Percentiles rank a stretch among this genome's conserved stretches.
phyloP scores from a whole-genome alignment of 192 early-diverging fungal species.

The Backusella tuberculispora region DNA sequence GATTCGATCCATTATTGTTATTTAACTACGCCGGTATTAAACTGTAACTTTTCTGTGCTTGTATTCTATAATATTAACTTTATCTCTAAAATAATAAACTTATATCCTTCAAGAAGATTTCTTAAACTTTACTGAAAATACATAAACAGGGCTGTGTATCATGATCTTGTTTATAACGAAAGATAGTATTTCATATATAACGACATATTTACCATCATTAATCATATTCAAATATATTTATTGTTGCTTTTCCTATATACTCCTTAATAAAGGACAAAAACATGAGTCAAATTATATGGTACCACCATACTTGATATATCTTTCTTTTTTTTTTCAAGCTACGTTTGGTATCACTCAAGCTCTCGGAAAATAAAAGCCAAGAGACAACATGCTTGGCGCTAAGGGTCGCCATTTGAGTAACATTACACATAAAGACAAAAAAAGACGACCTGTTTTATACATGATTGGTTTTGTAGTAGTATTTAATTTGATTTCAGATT shows the following conservation, averaged over 20 bases:
- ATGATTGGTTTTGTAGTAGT: neutral
- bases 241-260: neutral
- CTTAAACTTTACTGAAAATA: neutral
- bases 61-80: too few relatives aligned
- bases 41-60: too few relatives aligned
- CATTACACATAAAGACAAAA: neutral
- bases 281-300: neutral
- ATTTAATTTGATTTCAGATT: neutral
- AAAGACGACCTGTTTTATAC: neutral
- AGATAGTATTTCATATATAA: neutral
- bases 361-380: neutral
- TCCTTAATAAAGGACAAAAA: neutral
- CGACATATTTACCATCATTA: neutral
- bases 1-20: too few relatives aligned
- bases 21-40: too few relatives aligned
- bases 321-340: too few relatives aligned
- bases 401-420: neutral
- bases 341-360: neutral
- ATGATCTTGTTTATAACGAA: neutral
- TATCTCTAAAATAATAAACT: too few relatives aligned
- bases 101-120: too few relatives aligned
- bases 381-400: neutral
- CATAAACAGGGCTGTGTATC: neutral
- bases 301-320: too few relatives aligned
- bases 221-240: neutral